These are phyloP conservation scores for Rhododendron kiyosumense DNA, from an alignment of 148 eudicot species.

Conservation along the genomic window DNA sequence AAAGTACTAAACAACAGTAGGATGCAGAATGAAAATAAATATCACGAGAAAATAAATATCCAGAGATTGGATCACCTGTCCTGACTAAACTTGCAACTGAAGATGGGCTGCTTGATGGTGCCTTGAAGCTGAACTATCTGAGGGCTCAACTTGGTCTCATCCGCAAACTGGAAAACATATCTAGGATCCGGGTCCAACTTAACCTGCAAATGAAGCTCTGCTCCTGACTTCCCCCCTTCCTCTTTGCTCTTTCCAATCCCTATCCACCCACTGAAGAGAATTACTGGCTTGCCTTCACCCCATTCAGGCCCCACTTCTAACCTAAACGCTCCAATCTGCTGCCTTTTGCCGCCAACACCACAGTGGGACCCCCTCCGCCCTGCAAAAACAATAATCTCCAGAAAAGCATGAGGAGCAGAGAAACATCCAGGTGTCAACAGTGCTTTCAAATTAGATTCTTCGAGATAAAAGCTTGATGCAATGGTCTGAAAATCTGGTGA, in stretches of 20 bases:
- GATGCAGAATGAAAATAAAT: background rate
- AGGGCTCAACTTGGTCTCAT: slow-evolving; percentile 49
- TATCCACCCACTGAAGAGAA: slow-evolving; percentile 53
- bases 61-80: slow-evolving; percentile 35
- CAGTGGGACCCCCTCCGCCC: slow-evolving; percentile 43
- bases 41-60: background rate
- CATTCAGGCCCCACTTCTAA: slow-evolving; percentile 54
- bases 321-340: slow-evolving; percentile 48
- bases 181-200: slow-evolving; percentile 62
- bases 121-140: slow-evolving; percentile 64
- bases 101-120: slow-evolving; percentile 44
- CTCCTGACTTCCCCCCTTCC: slow-evolving; percentile 35
- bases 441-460: slow-evolving; percentile 51
- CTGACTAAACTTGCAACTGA: slow-evolving; percentile 57
- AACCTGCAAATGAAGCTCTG: slow-evolving; percentile 49
- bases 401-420: slow-evolving; percentile 35
- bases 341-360: slow-evolving; percentile 47
- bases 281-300: slow-evolving; percentile 43
- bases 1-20: background rate
- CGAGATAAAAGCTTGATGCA: slow-evolving; percentile 55
- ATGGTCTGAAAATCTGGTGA: slow-evolving; percentile 34
- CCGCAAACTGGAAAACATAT: slow-evolving; percentile 59
- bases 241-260: slow-evolving; percentile 48
- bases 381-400: slow-evolving; percentile 45
- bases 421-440: slow-evolving; percentile 42